Percentiles rank a stretch among this genome's conserved stretches.
Evolutionary conservation across 495 filamentous ascomycete genomes (phyloP).

Genomic region (Trypethelium eluteriae): DNA sequence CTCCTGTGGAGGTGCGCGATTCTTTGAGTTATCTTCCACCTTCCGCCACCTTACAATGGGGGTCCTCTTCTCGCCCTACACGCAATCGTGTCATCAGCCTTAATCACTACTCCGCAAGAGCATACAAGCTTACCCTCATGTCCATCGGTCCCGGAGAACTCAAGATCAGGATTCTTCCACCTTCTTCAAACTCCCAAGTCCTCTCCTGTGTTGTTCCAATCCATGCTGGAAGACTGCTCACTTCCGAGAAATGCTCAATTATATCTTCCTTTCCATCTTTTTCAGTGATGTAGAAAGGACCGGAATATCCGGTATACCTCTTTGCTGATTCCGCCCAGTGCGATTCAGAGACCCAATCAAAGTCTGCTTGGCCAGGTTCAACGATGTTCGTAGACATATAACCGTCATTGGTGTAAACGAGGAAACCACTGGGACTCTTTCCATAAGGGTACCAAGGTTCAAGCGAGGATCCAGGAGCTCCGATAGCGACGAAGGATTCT

Average conservation of each 20-base stretch:
- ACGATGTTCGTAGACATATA: conserved; percentile 33
- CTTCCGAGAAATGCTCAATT: conserved; percentile 24
- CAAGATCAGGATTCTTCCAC: conserved; percentile 26
- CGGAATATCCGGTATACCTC: conserved; percentile 28
- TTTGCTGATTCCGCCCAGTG: conserved; percentile 30
- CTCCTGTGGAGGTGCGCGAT: neutral
- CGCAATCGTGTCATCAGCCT: neutral
- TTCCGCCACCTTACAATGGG: neutral
- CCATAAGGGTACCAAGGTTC: conserved; percentile 28
- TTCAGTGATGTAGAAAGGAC: conserved; percentile 29
- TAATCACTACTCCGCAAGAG: neutral
- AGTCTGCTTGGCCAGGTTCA: conserved; percentile 26
- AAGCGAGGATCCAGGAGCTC: conserved; percentile 16
- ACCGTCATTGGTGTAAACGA: conserved; percentile 31
- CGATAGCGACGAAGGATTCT: conserved; percentile 25
- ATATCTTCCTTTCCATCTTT: conserved; percentile 21
- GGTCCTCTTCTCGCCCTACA: neutral
- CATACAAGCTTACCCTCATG: conserved; percentile 22
- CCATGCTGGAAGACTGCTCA: conserved; percentile 27
- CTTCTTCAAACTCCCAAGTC: conserved; percentile 26
- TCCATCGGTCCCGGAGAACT: conserved; percentile 24
- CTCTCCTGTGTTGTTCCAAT: conserved; percentile 25
- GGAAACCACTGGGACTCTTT: conserved; percentile 26
- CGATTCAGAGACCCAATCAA: conserved; percentile 25
- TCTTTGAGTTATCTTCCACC: neutral